These are phyloP conservation scores for Nigrograna mackinnonii DNA, from an alignment of 2,329 filamentous ascomycete species.

Conservation along the genomic window DNA sequence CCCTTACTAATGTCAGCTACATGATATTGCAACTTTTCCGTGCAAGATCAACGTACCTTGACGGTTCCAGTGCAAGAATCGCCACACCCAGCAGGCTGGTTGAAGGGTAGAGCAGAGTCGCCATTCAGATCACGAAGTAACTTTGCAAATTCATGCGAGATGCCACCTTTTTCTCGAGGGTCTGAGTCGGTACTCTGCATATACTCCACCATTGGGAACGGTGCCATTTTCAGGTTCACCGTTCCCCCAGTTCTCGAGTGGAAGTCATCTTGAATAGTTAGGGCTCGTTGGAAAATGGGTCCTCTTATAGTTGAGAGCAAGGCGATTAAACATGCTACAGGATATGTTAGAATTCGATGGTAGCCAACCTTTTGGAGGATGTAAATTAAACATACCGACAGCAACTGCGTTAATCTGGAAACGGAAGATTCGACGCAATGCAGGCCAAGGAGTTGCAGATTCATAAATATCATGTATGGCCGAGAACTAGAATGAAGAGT, in stretches of 20 bases:
- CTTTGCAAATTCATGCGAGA: conserved; percentile 10
- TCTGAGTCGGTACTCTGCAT: conserved; percentile 10
- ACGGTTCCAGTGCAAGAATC: conserved; percentile 13
- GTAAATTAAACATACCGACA: conserved; percentile 14
- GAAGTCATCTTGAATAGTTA: conserved; percentile 8
- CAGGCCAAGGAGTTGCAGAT: conserved; percentile 15
- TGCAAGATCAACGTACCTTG: conserved; percentile 8
- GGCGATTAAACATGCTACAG: conserved; percentile 15
- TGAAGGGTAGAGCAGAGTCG: conserved; percentile 5
- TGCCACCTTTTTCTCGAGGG: conserved; percentile 9
- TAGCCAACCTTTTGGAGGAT: no score
- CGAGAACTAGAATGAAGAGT: conserved; percentile 11
- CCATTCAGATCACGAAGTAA: conserved; percentile 6
- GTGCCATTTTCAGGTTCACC: conserved; percentile 13
- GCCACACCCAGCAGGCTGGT: conserved; percentile 9
- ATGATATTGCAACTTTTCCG: neutral
- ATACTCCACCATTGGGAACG: conserved; percentile 11
- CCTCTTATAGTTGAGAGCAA: conserved; percentile 15
- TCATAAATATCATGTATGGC: conserved; percentile 22
- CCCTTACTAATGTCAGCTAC: conserved; percentile 3
- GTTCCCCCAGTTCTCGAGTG: conserved; percentile 1
- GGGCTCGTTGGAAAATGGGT: conserved; percentile 23
- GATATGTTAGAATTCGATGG: neutral
- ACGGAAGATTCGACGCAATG: conserved; percentile 11
- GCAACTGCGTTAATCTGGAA: conserved; percentile 21